Percentiles rank a stretch among this genome's conserved stretches.
phyloP scores from a whole-genome alignment of 306 rosid genomes.

The Dalbergia cultrata region DNA sequence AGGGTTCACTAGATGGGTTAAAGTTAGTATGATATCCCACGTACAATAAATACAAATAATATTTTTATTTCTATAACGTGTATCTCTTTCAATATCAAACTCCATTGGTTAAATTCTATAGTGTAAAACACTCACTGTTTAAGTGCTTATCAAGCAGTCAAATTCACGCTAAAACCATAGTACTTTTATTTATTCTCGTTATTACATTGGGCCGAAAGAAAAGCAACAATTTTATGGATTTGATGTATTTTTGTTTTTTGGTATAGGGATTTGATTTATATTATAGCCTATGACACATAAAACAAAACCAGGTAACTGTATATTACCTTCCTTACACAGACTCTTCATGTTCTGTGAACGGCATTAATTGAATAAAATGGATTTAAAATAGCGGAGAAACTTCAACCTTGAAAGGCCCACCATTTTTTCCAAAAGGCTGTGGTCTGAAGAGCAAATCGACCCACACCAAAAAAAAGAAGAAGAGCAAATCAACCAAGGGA shows the following conservation, averaged over 20 bases:
- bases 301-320: constrained; percentile 34
- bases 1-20: no score
- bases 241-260: no score
- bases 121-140: neutral
- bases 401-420: constrained; percentile 66
- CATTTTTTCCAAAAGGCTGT: constrained; percentile 54
- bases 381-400: neutral
- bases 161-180: neutral
- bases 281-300: neutral
- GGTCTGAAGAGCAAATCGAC: constrained; percentile 53
- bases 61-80: no score
- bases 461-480: no score
- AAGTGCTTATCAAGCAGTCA: no score
- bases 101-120: neutral
- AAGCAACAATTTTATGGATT: neutral
- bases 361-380: constrained; percentile 57
- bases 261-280: neutral
- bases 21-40: no score
- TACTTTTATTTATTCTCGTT: neutral
- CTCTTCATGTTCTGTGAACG: constrained; percentile 77
- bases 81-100: no score
- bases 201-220: neutral
- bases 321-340: constrained; percentile 47
- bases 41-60: no score
- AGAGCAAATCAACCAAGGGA: constrained; percentile 55